phyloP scores from a whole-genome alignment of 257 asterid species.

The Penstemon davidsonii region DNA sequence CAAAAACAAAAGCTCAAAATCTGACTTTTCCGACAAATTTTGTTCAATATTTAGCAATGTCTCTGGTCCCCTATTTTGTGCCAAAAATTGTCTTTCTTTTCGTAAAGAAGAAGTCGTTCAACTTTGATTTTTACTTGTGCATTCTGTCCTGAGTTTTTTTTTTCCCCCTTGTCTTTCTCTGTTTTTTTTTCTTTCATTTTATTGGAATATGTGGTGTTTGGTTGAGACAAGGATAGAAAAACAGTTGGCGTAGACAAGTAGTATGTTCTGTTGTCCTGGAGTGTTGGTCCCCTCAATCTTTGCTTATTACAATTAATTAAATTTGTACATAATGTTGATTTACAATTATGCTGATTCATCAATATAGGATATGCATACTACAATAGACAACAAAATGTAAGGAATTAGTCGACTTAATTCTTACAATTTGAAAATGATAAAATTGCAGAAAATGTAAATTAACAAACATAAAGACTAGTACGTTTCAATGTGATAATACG shows the following conservation, averaged over 20 bases:
- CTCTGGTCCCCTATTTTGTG: conserved; percentile 48
- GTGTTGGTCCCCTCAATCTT: conserved; percentile 60
- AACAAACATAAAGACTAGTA: no score
- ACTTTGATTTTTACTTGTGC: conserved; percentile 15
- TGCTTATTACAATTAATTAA: conserved; percentile 24
- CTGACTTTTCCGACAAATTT: conserved; percentile 42
- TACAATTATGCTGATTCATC: conserved; percentile 36
- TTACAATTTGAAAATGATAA: no score
- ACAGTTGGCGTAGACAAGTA: conserved; percentile 52
- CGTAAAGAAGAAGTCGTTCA: conserved; percentile 17
- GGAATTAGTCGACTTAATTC: no score
- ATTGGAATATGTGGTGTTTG: conserved; percentile 20
- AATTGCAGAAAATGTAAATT: no score
- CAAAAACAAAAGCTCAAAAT: conserved; percentile 31
- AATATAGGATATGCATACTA: conserved; percentile 25
- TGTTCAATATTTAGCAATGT: conserved; percentile 42
- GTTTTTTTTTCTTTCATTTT: not conserved
- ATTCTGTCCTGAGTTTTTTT: not conserved
- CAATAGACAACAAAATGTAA: conserved; percentile 6
- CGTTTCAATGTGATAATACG: no score
- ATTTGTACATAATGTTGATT: conserved; percentile 17
- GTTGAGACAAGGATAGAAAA: conserved; percentile 30
- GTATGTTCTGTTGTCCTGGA: conserved; percentile 46
- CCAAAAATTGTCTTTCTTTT: conserved; percentile 30
- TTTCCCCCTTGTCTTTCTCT: not conserved